phyloP scores from a whole-genome alignment of 129 eudicot genomes.

The Helianthus annuus region DNA sequence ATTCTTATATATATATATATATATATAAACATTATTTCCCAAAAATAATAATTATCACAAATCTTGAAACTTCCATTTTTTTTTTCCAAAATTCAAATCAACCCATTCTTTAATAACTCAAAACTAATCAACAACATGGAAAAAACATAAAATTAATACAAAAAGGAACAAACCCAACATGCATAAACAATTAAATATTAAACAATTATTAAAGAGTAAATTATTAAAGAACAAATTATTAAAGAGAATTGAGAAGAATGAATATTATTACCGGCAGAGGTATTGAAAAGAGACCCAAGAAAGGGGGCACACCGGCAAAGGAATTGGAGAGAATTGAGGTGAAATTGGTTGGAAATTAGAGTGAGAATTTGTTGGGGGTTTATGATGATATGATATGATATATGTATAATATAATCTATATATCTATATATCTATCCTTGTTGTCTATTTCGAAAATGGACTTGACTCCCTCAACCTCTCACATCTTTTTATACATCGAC shows the following conservation, averaged over 20 bases:
- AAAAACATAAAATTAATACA: neutral
- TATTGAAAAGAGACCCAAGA: slow-evolving; percentile 20
- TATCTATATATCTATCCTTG: slow-evolving; percentile 3
- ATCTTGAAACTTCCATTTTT: neutral
- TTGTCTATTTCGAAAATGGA: slow-evolving; percentile 35
- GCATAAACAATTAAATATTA: slow-evolving; percentile 7
- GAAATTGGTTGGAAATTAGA: slow-evolving; percentile 10
- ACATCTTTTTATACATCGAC: slow-evolving; percentile 24
- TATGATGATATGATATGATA: neutral
- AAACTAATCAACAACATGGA: slow-evolving; percentile 19
- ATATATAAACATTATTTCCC: too few relatives aligned
- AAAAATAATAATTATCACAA: too few relatives aligned
- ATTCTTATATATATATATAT: too few relatives aligned
- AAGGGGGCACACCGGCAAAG: neutral
- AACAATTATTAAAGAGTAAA: too few relatives aligned
- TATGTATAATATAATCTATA: too few relatives aligned
- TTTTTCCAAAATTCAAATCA: neutral
- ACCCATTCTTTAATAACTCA: slow-evolving; percentile 6
- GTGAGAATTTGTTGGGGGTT: slow-evolving; percentile 2
- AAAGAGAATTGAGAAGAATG: neutral
- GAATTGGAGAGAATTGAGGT: slow-evolving; percentile 23
- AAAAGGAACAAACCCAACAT: slow-evolving; percentile 16
- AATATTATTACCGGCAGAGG: slow-evolving; percentile 18
- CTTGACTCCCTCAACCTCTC: slow-evolving; percentile 33
- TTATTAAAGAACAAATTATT: too few relatives aligned